Conservation (phyloP, 768 basidiomycete species). For the Hydnomerulius pinastri region DNA sequence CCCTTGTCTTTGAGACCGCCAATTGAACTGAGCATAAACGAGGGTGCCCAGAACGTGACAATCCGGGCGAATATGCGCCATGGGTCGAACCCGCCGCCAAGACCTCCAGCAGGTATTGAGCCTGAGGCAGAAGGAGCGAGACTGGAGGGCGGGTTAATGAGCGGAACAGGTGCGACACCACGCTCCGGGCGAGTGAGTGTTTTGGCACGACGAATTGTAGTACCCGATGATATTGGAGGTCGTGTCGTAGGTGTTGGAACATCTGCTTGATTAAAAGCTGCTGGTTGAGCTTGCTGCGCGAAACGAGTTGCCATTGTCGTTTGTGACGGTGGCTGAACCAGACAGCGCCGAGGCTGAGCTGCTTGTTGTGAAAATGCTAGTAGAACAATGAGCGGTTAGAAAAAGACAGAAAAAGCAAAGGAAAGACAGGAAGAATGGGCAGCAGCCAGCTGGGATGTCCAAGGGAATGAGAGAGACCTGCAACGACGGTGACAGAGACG, state of each 20-base stretch:
- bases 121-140: slow-evolving; percentile 41
- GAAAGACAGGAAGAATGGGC: slow-evolving; percentile 14
- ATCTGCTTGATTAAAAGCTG: slow-evolving; percentile 42
- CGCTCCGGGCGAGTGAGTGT: slow-evolving; percentile 97
- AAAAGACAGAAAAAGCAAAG: slow-evolving; percentile 16
- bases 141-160: slow-evolving; percentile 79
- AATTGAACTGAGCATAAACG: slow-evolving; percentile 66
- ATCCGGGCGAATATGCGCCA: slow-evolving; percentile 84
- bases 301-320: slow-evolving; percentile 25
- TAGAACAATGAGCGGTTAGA: slow-evolving; percentile 14
- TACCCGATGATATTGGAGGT: slow-evolving; percentile 48
- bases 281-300: slow-evolving; percentile 9
- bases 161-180: slow-evolving; percentile 88
- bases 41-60: slow-evolving; percentile 91
- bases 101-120: slow-evolving; percentile 36
- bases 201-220: slow-evolving; percentile 84
- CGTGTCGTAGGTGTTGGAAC: slow-evolving; percentile 70
- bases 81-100: slow-evolving; percentile 41
- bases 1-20: slow-evolving; percentile 82
- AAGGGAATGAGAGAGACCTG: slow-evolving; percentile 25
- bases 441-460: slow-evolving; percentile 20
- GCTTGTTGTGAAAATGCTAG: background rate
- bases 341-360: background rate
- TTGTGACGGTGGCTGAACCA: background rate
- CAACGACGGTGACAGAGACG: slow-evolving; percentile 9